Base-by-base conservation (phyloP, 257 asterid species). In the Gardenia jasminoides region DNA sequence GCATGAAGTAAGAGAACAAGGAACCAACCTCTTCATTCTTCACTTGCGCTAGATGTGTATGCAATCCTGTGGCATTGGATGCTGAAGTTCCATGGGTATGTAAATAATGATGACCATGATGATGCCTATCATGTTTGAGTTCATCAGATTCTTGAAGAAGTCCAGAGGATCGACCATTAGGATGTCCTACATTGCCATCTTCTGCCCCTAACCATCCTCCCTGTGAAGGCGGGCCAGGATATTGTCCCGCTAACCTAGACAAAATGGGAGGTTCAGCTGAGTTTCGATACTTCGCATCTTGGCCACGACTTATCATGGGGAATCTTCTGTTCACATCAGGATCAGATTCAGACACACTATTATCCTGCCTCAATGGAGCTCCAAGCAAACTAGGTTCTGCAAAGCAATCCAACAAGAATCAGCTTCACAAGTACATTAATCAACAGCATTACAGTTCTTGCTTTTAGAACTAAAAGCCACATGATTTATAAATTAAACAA, bases 361-460 rank as follows among this genome's bases (percentile, higher is more conserved):
- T 80, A 71, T 92, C 99, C 80, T 90, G 87, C 76, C 92, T 90
- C 78, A 87, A 88, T 79, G 94, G 97, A 84, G 88, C 96, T 72
- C 97, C 97, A 76, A 89, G 96, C 85, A 92, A 83, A 83, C 94
- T 91, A 78, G 97, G 97, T 85, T 92, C 98, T 92, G 90, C 82
- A 82, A 67, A 82, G 70, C 41, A 79, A 82, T 74, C 69, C 46
- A 66, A 75, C 22, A 59, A 24, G 58, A 61, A 6, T 26, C 28
- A 30, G 70, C 44, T 68, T 36, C 78, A 52, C 46, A 46, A 16
- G 47, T 30, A 71, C 24, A 39, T 30, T 24, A 7, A 62, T 28
- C 24, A 47, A 39, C 77, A 50, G 44, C 78, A 30, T 68, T 22
- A 44, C 28, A 47, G 68, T 50, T 62, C 68, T 39, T 43, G 67